Evolutionary conservation across 2,329 filamentous ascomycete species (phyloP), one percentile per base, ranked within the genome.

Genomic region (Cryphonectria nitschkei): DNA sequence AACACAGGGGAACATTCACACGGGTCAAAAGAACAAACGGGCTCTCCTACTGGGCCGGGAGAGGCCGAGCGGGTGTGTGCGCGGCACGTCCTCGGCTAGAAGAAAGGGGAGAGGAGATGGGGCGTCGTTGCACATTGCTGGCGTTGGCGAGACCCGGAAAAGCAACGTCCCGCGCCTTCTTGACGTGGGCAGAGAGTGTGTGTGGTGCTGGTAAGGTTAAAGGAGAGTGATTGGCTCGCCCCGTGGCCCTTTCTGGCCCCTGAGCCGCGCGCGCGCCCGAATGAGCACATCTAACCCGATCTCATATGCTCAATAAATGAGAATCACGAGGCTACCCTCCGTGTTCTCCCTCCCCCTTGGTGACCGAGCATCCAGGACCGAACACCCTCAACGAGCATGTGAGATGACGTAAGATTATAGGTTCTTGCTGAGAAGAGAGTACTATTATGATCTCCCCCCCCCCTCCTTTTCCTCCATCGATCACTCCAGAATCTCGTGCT

Each of bases 401-500:
- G 43, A 52, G 63, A 50, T 54, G 64, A 66, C 43, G 64, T 66
- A 52, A 66, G 64, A 66, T 66, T 37, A 32, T 66, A 39, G 64
- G 32, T 19, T 8, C 16, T 14, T 34, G 32, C 22, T 60, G 54
- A 58, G 29, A 13, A 32, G 14, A 19, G 6, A 34, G 34, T 6
- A 34, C 34, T 6, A 32, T 29, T 34, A 14, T 56, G 52, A 14
- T 29, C n/a, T 19, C n/a, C 46, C 46, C 19, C 46, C 46, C 46
- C 46, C 46, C 46, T 22, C 8, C 46, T 19, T 9, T n/a, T 11
- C 14, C n/a, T 26, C 19, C n/a, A 26, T 26, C 50, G n/a, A 54
- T 3, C 19, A 14, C 26, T 29, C 13, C 26, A 2, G 13, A 56
- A 26, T 9, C n/a, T 56, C 9, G 26, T 56, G 26, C 52, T 9